Evolutionary conservation across 2,329 filamentous ascomycete genomes (phyloP), one percentile per base, ranked within the genome.

Genomic region (Neopestalotiopsis sp.): DNA sequence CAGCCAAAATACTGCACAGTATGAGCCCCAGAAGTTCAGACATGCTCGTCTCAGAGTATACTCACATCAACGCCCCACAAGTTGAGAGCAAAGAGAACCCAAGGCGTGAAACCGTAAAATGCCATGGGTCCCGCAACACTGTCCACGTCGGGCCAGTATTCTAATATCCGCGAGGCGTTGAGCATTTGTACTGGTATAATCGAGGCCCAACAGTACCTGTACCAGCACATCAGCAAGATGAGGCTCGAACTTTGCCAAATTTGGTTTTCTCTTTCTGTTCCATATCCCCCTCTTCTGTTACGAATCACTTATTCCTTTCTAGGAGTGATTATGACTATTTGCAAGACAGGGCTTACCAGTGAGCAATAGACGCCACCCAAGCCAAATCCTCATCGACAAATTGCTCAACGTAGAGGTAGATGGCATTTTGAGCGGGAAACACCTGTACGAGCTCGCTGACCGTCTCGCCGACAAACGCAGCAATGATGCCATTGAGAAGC

Each of bases 1-100:
- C 68, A 71, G n/a, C 74, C 74, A n/a, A 74, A 75, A 24, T 70
- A 71, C 73, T 75, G 32, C 32, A 9, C 9, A 20, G 3, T 5
- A n/a, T 69, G 10, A 70, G 61, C 58, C 24, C 2, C 24, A 28
- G 14, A 60, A 42, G 66, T 28, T 28, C 24, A 28, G 24, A 4
- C 24, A 28, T 28, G 24, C 1, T 38, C 10, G 6, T 38, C 3
- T 38, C 34, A 3, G 34, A 38, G 34, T 7, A 38, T 3, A 38
- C 34, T 38, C 3, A 38, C 34, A 10, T 38, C 34, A 38, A 38
- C 34, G 3, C 34, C 34, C 34, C 34, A 38, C 6, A 38, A 10
- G 34, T 38, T 38, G 34, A 38, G 6, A 10, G 34, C 34, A 38
- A 38, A 38, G 6, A 38, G 34, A 38, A 38, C 34, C 34, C 34